phyloP scores from a whole-genome alignment of 2,329 filamentous ascomycete genomes.

The Clarireedia paspali region DNA sequence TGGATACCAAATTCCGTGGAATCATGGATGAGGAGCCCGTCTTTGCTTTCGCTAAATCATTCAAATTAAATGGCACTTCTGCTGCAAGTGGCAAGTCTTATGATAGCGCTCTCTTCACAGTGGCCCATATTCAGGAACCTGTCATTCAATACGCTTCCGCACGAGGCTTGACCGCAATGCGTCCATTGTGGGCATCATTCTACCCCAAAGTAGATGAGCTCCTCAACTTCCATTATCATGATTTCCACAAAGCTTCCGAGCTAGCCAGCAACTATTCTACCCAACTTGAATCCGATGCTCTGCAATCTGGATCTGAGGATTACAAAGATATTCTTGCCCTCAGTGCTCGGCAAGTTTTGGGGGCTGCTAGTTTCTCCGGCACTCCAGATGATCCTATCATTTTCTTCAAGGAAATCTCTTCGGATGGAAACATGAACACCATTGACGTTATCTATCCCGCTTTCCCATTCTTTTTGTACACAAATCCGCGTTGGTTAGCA shows the following conservation, averaged over 20 bases:
- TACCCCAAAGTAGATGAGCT: conserved; percentile 57
- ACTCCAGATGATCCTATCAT: conserved; percentile 64
- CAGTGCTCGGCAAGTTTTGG: conserved; percentile 72
- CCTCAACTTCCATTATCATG: conserved; percentile 67
- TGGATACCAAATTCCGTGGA: conserved; percentile 58
- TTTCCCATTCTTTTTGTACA: conserved; percentile 81
- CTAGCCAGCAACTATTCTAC: conserved; percentile 68
- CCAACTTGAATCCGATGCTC: conserved; percentile 63
- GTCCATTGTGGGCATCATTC: conserved; percentile 72
- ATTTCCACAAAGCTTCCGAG: conserved; percentile 55
- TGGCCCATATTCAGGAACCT: conserved; percentile 69
- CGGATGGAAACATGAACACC: conserved; percentile 77
- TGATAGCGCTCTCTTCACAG: conserved; percentile 64
- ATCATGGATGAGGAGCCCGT: conserved; percentile 75
- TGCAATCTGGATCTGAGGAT: conserved; percentile 63
- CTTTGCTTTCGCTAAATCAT: conserved; percentile 68
- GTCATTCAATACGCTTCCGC: conserved; percentile 73
- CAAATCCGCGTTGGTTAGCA: conserved; percentile 71
- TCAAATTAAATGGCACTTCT: conserved; percentile 37
- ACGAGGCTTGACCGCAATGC: conserved; percentile 69
- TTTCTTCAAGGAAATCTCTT: conserved; percentile 81
- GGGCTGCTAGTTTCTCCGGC: conserved; percentile 68
- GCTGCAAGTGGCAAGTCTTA: conserved; percentile 21
- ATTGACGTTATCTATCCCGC: conserved; percentile 83
- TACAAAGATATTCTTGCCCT: conserved; percentile 73